Evolutionary conservation across 2,329 filamentous ascomycete species (phyloP).

Genomic region (Talaromyces funiculosus): DNA sequence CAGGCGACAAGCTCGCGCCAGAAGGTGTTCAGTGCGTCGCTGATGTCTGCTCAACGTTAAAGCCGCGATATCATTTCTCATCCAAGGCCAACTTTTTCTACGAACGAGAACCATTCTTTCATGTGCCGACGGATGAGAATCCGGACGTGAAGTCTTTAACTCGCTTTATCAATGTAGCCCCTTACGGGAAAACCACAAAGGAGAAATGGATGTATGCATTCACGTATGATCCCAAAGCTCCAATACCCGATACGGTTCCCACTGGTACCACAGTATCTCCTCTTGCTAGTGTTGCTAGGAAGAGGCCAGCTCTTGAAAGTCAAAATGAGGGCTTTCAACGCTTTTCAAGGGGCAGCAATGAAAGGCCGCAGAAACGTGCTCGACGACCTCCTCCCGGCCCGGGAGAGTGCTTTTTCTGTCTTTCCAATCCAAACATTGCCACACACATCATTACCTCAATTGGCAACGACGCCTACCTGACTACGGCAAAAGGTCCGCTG

Average conservation of each 20-base stretch:
- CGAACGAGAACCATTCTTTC: constrained; percentile 89
- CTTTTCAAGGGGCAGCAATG: constrained; percentile 35
- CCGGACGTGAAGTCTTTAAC: constrained; percentile 61
- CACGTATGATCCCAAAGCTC: constrained; percentile 59
- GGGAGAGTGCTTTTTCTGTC: constrained; percentile 87
- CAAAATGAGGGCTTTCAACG: constrained; percentile 34
- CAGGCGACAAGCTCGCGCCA: constrained; percentile 49
- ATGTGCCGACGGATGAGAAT: constrained; percentile 50
- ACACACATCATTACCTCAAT: constrained; percentile 88
- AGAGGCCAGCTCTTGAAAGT: constrained; percentile 47
- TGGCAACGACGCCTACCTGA: constrained; percentile 79
- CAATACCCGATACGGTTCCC: constrained; percentile 58
- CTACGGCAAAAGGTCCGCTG: constrained; percentile 85
- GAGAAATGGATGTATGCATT: constrained; percentile 62
- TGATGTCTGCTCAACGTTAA: constrained; percentile 70
- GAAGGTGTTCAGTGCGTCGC: constrained; percentile 62
- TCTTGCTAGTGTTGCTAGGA: constrained; percentile 47
- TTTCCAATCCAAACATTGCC: constrained; percentile 77
- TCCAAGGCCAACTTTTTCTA: constrained; percentile 67
- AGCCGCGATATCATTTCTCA: constrained; percentile 88
- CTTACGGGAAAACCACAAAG: constrained; percentile 68
- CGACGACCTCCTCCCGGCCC: constrained; percentile 55
- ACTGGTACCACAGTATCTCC: constrained; percentile 70
- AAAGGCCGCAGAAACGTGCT: constrained; percentile 37
- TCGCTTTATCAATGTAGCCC: constrained; percentile 82